Evolutionary conservation across 257 asterid genomes (phyloP), one percentile per base, ranked within the genome.

Genomic region (Lycium barbarum): DNA sequence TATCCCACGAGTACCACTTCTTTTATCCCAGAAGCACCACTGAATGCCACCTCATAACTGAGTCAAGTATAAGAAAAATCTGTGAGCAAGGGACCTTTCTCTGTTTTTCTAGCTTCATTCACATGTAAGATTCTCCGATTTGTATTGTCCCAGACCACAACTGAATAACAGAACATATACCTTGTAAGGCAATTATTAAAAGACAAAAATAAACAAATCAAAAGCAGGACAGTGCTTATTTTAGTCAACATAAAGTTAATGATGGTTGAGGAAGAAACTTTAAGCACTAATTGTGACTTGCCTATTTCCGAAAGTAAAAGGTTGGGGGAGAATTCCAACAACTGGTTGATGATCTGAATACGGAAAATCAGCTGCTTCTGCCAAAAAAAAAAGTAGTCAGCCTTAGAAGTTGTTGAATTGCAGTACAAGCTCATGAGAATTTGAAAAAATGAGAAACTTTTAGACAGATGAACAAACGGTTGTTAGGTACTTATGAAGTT

Each of bases 271-370:
- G 47, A 49, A 76, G 82, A 87, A 79, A 82, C 80, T 85, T 18
- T 18, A 86, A 86, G 83, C 83, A 86, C 73, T 49, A 66, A 65
- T 66, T 18, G 72, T 80, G 88, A 84, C 97, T 91, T 95, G 93
- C 99, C 99, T 95, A 87, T 93, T 95, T 85, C 95, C 97, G 22
- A 88, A 90, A 63, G 99, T 91, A 91, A 89, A 87, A 33, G 99
- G 98, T 84, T 95, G 98, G 49, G 95, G 91, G 90, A 94, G 95
- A 93, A 95, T 90, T 89, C 97, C 98, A 68, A 93, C 97, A 79
- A 94, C 70, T 8, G 93, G 94, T 90, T 91, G 94, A 85, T 66
- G 89, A 91, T 86, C 84, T 58, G 96, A 76, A 85, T 85, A 66
- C 61, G 93, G 81, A 86, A 91, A 84, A 76, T 92, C 93, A 88